Percentiles rank a stretch among this genome's conserved stretches.
These are phyloP conservation scores for Cryptococcus sp. DNA, from an alignment of 1,284 basidiomycete genomes.

Conservation along the genomic window DNA sequence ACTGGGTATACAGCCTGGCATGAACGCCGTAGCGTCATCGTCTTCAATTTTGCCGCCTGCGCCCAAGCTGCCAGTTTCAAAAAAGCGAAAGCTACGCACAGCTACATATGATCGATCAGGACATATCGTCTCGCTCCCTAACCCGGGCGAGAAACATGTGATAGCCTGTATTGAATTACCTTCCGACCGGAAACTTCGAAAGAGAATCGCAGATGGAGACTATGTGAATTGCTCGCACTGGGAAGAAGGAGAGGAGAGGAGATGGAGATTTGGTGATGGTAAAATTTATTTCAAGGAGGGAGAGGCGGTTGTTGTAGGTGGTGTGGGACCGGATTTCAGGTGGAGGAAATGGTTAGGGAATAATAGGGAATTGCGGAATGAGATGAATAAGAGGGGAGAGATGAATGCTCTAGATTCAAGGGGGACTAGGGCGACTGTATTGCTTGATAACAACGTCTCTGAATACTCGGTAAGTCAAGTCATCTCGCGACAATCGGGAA, in stretches of 20 bases:
- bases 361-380: conserved; percentile 16
- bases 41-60: not conserved
- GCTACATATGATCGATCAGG: conserved; percentile 27
- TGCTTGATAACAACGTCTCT: conserved; percentile 10
- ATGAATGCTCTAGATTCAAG: conserved; percentile 14
- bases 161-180: conserved; percentile 40
- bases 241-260: conserved; percentile 24
- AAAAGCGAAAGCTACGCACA: not conserved
- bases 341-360: conserved; percentile 26
- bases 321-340: conserved; percentile 24
- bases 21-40: conserved; percentile 1
- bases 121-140: conserved; percentile 25
- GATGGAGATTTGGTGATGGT: conserved; percentile 33
- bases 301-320: conserved; percentile 18
- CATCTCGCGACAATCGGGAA: not conserved
- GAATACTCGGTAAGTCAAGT: conserved; percentile 27
- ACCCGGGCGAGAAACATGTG: conserved; percentile 20
- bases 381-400: conserved; percentile 16
- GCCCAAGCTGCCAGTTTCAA: not conserved
- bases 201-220: conserved; percentile 25
- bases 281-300: conserved; percentile 9
- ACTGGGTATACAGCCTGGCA: conserved; percentile 13
- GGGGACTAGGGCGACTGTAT: not conserved
- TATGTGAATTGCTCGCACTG: conserved; percentile 27
- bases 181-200: conserved; percentile 13